Base-by-base conservation (phyloP, 225 moss, liverwort and hornwort species). In the Polytrichum commune region DNA sequence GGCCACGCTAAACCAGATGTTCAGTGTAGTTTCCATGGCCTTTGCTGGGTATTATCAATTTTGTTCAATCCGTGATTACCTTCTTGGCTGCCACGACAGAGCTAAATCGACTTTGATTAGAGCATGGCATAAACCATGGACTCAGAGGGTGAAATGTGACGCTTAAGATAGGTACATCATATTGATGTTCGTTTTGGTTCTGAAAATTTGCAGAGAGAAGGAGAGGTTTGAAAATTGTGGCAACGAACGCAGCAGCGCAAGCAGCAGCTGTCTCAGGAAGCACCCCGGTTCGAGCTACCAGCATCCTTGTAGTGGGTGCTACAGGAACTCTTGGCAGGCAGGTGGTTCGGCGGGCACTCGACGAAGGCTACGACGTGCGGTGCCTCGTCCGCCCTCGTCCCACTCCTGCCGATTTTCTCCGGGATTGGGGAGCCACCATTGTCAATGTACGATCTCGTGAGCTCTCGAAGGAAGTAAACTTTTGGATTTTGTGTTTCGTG, bases 331-430 rank as follows among this genome's bases (percentile, higher is more conserved):
- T 95, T 71, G 95, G 95, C 67, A 87, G 95, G 35, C 95, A 95
- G 75, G 78, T 95, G 69, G 95, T 95, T 70, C 83, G 95, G 32
- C 77, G 95, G 66, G 92, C 90, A 5, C 79, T 95, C 8, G 95
- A 95, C 46, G 95, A 95, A 80, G 95, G 95, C 53, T 95, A 95
- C 19, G 95, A 95, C 33, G 92, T 95, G 33, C 89, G 95, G 4
- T 95, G 95, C 80, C 81, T 95, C 62, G 95, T 95, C 55, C 92
- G 95, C 62, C 87, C 95, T 68, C 85, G 95, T 22, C 92, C 92
- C 30, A 63, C 92, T 60, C 95, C 95, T 30, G 95, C 95, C 19
- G 90, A 95, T 74, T 95, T 95, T 64, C 85, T 95, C 30, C 92
- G 95, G 27, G 95, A 95, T 71, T 95, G 95, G 95, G 95, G 95